phyloP scores from a whole-genome alignment of 2,329 filamentous ascomycete species.

The Colletotrichum chrysophilum region DNA sequence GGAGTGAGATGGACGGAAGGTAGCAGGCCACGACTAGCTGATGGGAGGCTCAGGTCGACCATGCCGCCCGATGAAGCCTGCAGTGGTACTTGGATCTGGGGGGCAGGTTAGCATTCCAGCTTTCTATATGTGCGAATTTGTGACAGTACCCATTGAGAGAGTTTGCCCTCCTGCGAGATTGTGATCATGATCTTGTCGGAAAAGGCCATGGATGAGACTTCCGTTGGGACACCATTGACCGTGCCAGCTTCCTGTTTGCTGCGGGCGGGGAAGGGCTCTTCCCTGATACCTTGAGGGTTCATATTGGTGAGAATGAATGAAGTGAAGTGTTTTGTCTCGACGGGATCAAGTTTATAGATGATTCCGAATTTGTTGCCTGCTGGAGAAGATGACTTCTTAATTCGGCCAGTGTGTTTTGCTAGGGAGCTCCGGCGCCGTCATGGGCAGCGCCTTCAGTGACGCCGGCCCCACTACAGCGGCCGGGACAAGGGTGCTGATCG shows the following conservation, averaged over 20 bases:
- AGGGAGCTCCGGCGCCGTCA: background rate
- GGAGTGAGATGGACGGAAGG: slow-evolving; percentile 85
- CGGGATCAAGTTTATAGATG: background rate
- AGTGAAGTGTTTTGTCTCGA: background rate
- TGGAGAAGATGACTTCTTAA: background rate
- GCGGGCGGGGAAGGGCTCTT: slow-evolving; percentile 71
- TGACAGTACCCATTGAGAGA: slow-evolving; percentile 85
- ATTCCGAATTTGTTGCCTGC: background rate
- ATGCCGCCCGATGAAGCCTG: slow-evolving; percentile 68
- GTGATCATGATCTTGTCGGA: slow-evolving; percentile 91
- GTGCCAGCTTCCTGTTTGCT: slow-evolving; percentile 64
- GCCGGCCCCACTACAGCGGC: background rate
- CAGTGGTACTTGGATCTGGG: slow-evolving; percentile 79
- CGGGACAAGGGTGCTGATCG: slow-evolving; percentile 19
- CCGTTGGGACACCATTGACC: slow-evolving; percentile 73
- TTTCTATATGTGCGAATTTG: slow-evolving; percentile 26
- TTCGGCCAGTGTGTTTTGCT: background rate
- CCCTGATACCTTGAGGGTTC: slow-evolving; percentile 45
- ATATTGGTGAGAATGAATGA: slow-evolving; percentile 31
- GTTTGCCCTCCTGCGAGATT: slow-evolving; percentile 80
- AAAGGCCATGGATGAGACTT: slow-evolving; percentile 76
- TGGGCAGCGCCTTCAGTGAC: background rate
- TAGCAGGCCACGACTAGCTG: slow-evolving; percentile 56
- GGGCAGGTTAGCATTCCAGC: background rate
- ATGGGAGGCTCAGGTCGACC: slow-evolving; percentile 64